Evolutionary conservation across 1,284 basidiomycete species (phyloP), one percentile per base, ranked within the genome.

Genomic region (Mycena sp.): DNA sequence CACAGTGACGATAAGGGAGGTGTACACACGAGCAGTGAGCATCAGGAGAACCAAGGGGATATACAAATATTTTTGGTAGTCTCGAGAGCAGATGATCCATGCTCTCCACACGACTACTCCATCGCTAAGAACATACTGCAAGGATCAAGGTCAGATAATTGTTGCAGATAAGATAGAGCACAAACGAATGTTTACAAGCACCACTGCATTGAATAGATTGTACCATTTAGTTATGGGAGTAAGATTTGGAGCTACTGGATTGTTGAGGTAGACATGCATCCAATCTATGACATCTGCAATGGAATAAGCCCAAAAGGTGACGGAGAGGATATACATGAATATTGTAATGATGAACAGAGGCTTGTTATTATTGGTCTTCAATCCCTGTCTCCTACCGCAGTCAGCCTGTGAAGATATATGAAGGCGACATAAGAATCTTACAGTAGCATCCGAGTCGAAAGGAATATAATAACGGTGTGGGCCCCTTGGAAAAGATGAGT

Each of bases 51-150:
- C 51, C 4, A 64, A 51, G 10, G 68, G 38, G 17, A 68, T 40
- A 44, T 26, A 58, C 7, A 71, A 35, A 6, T 29, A 50, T 43
- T 59, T 61, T 19, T 52, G 44, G 25, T 50, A 46, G 25, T 69
- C 58, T 4, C 43, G 52, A 4, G 44, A 44, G 50, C 69, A 71
- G 14, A 71, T 43, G 6, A 69, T 64, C 62, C 67, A 68, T 25
- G 69, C 69, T 38, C 70, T 51, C 70, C 70, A 71, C n/a, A 71
- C 58, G 4, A 71, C 70, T 3, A 71, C 68, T 17, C 60, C 66
- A 40, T 71, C 70, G 16, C 68, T 66, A 17, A 71, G 28, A 5
- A 61, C 61, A 49, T 69, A 69, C 70, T 70, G 28, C 4, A 29
- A 25, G 9, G 7, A 12, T n/a, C 21, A 23, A 28, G 17, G 19